Conservation (phyloP, 331 rosid genomes). For the Cucumis variabilis region DNA sequence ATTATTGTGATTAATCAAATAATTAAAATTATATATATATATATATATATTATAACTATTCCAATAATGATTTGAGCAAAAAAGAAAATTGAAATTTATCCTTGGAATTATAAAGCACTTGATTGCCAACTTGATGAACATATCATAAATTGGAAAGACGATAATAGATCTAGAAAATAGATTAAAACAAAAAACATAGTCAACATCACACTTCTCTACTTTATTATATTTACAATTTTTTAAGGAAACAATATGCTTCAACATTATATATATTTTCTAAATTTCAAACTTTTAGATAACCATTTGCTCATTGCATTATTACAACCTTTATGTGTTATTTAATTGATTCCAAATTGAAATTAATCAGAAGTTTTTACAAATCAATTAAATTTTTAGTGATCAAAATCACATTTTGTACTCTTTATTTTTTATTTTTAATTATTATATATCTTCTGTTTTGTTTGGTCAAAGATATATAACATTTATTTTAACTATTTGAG, state of each 20-base stretch:
- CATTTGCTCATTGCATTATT: neutral
- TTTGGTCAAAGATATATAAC: no score
- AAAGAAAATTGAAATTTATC: neutral
- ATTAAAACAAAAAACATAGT: neutral
- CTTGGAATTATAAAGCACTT: neutral
- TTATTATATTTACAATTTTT: neutral
- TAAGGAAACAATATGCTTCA: neutral
- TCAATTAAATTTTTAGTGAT: no score
- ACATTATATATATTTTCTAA: neutral
- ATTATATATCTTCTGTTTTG: no score
- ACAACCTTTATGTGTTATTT: neutral
- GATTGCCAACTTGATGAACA: neutral
- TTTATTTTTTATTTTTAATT: no score
- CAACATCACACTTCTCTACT: conserved; percentile 7
- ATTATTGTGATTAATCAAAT: neutral
- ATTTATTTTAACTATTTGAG: no score
- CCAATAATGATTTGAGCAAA: neutral
- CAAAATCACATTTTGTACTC: no score
- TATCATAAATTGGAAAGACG: neutral
- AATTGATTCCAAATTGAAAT: neutral
- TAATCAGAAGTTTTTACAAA: neutral
- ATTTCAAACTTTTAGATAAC: neutral
- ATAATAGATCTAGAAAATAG: neutral
- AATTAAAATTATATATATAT: no score
- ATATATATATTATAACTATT: neutral